Evolutionary conservation across 2,329 filamentous ascomycete species (phyloP).

Genomic region (Xylaria sp.): DNA sequence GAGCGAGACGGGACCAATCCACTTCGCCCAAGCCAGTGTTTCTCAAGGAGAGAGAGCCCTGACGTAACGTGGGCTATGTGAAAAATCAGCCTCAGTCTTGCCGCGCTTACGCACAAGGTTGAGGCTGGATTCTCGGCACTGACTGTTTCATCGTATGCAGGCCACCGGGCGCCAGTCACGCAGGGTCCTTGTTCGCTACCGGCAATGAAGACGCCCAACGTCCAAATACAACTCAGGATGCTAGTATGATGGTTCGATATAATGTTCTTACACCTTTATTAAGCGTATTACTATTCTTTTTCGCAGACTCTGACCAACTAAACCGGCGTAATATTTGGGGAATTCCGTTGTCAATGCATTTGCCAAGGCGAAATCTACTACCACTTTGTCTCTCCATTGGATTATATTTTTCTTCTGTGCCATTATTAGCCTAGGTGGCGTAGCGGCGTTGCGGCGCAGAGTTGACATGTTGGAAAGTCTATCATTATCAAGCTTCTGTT

Average conservation of each 20-base stretch:
- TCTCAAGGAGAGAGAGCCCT: not conserved
- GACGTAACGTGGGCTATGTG: not conserved
- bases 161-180: not conserved
- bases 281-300: not conserved
- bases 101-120: not conserved
- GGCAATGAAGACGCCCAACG: not conserved
- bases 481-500: not conserved
- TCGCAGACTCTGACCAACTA: not conserved
- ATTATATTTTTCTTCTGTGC: not conserved
- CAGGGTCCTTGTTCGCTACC: constrained; percentile 1
- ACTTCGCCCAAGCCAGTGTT: not conserved
- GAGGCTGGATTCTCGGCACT: constrained; percentile 8
- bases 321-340: not conserved
- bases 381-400: not conserved
- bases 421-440: not conserved
- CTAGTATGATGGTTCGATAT: not conserved
- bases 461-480: not conserved
- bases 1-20: not conserved
- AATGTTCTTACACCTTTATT: not conserved
- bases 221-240: not conserved
- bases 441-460: not conserved
- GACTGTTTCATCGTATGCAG: not conserved
- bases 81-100: not conserved
- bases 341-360: not conserved
- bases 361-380: not conserved